Evolutionary conservation across 2,329 filamentous ascomycete species (phyloP), one percentile per base, ranked within the genome.

Genomic region (Cadophora luteo-olivacea): DNA sequence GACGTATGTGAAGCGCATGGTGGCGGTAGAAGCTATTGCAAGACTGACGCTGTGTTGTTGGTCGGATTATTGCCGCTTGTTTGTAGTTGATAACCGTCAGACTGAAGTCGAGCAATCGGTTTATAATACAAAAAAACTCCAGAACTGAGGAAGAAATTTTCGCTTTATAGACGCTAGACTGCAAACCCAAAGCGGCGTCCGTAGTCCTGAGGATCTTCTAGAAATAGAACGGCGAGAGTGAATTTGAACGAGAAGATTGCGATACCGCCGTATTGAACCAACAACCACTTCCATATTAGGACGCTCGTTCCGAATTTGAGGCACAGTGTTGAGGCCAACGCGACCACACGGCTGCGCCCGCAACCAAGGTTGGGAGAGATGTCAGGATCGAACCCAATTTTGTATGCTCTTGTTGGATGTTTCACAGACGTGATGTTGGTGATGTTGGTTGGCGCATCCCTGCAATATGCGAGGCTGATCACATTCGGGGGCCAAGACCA

Each of bases 371-470:
- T 1, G n/a, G 45, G 6, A 5, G 22, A 49, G 45, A 49, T 49
- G 22, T 9, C 45, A 19, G 52, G 29, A 33, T 5, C 33, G 52
- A 55, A 7, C 7, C 32, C 29, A 19, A 33, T 33, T 9, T 4
- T 19, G 16, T 6, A n/a, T 32, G 7, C 29, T n/a, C 16, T 33
- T 2, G 16, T 36, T 33, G 24, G 52, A 55, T 19, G 32, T 19
- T 19, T 33, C 29, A 9, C 19, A 32, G 11, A n/a, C 14, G 52
- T 9, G 14, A 7, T 60, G 52, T 60, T 60, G 22, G 36, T 49
- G 25, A 48, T 62, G 25, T 62, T 62, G 19, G 60, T 11, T 62
- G 41, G 60, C 41, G 24, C 55, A 41, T n/a, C 54, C 19, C 19
- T 36, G 32, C 32, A n/a, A 14, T 19, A 41, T 22, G 19, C 19